phyloP scores from a whole-genome alignment of 345 rosid genomes.

The Eucalyptus fibrosa region DNA sequence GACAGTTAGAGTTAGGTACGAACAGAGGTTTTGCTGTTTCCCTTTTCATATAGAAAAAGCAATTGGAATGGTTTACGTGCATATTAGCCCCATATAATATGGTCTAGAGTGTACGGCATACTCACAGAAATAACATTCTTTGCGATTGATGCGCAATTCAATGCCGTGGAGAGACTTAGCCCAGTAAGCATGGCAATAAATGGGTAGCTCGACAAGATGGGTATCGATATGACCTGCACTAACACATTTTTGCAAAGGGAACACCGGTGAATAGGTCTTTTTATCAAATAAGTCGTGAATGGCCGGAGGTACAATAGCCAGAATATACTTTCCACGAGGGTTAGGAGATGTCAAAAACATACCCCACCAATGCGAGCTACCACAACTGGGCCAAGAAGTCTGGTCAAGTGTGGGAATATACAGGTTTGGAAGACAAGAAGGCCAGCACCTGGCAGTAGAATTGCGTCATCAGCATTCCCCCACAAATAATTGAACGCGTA shows the following conservation, averaged over 20 bases:
- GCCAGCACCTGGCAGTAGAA: conserved; percentile 44
- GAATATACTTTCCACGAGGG: not conserved
- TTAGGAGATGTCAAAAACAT: not conserved
- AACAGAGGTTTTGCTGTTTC: not conserved
- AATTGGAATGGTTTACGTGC: not conserved
- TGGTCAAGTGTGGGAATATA: conserved; percentile 45
- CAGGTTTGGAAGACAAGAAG: conserved; percentile 66
- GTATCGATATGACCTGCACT: conserved; percentile 41
- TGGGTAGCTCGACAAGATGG: conserved; percentile 50
- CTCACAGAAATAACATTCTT: conserved; percentile 66
- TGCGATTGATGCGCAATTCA: conserved; percentile 50
- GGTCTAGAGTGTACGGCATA: not conserved
- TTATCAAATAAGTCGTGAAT: not conserved
- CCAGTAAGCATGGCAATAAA: conserved; percentile 63
- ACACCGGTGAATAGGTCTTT: not conserved
- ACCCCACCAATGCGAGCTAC: conserved; percentile 60
- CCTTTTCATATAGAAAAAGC: not conserved
- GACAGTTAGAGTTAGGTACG: not conserved
- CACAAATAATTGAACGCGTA: not conserved
- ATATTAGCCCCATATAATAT: not conserved
- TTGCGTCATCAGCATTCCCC: not conserved
- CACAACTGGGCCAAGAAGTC: conserved; percentile 47
- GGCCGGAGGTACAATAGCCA: not conserved
- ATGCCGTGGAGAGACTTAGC: conserved; percentile 23
- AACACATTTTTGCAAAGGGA: not conserved